Conservation (phyloP, 1,284 basidiomycete genomes). For the Amylostereum chailletii region DNA sequence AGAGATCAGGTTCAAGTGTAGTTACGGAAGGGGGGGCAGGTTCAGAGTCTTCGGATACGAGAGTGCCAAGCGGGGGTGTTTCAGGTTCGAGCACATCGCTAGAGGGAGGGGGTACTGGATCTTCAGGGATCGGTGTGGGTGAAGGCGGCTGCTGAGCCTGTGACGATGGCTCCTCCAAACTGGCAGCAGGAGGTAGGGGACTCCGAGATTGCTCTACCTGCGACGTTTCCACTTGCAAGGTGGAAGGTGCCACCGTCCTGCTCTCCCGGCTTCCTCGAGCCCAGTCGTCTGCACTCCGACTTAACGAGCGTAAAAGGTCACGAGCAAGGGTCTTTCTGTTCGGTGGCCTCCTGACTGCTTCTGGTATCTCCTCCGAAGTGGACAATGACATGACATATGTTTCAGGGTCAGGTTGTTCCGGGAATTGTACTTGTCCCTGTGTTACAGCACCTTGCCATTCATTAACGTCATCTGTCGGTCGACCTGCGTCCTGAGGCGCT, state of each 20-base stretch:
- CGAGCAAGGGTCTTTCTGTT: slow-evolving; percentile 30
- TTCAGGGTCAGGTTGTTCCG: neutral
- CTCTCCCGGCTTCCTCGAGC: neutral
- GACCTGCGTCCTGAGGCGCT: too few species aligned
- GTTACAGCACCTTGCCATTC: neutral
- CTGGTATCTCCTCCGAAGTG: neutral
- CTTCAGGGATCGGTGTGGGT: neutral
- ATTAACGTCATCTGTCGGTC: neutral
- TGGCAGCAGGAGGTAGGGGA: neutral
- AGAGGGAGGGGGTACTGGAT: neutral
- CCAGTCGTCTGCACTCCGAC: slow-evolving; percentile 13
- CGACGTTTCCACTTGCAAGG: neutral
- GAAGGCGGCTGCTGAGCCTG: neutral
- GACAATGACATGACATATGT: neutral
- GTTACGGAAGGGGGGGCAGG: neutral
- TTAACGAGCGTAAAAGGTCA: slow-evolving; percentile 33
- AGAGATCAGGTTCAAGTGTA: neutral
- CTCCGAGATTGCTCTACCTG: neutral
- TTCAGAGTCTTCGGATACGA: neutral
- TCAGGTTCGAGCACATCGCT: neutral
- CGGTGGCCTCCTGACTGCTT: neutral
- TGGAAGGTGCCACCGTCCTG: neutral
- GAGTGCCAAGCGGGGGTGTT: neutral
- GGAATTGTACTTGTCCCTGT: neutral
- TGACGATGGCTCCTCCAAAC: neutral